A percentile compares a stretch with the other conserved stretches of the same genome.
phyloP scores from a whole-genome alignment of 768 basidiomycete genomes.

The Amylocystis lapponica region DNA sequence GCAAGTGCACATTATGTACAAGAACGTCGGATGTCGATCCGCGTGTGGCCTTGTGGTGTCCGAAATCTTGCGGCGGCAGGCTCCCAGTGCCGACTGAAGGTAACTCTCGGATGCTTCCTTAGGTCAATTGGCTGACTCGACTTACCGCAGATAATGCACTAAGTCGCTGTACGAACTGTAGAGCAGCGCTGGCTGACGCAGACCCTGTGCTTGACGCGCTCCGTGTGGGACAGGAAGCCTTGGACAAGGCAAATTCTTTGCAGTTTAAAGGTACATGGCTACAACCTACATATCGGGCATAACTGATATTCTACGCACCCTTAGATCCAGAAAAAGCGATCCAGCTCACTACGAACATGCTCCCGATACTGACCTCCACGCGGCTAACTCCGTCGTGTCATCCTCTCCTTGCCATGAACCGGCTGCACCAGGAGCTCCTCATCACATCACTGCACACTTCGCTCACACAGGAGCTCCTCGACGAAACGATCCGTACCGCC shows the following conservation, averaged over 20 bases:
- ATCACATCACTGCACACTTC: constrained; percentile 41
- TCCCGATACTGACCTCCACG: constrained; percentile 56
- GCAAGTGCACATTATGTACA: constrained; percentile 58
- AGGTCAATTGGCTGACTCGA: background rate
- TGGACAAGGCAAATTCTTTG: constrained; percentile 62
- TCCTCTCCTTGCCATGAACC: constrained; percentile 69
- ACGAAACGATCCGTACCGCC: constrained; percentile 55
- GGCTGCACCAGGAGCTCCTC: constrained; percentile 67
- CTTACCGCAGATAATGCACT: constrained; percentile 40
- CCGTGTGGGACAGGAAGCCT: constrained; percentile 65
- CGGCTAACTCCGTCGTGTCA: constrained; percentile 62
- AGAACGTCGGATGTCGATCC: constrained; percentile 41
- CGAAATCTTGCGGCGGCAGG: constrained; percentile 58
- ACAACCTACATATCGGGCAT: too few relatives aligned
- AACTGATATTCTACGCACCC: background rate
- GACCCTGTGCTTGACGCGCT: constrained; percentile 57
- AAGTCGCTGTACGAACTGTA: constrained; percentile 52
- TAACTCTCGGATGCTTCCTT: constrained; percentile 17
- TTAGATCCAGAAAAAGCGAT: constrained; percentile 54
- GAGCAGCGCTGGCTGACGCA: constrained; percentile 39
- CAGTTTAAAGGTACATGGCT: constrained; percentile 54
- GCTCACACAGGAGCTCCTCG: constrained; percentile 46
- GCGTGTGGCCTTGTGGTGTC: constrained; percentile 65
- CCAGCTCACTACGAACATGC: constrained; percentile 57
- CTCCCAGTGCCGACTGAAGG: constrained; percentile 61